Evolutionary conservation across 2,329 filamentous ascomycete genomes (phyloP).

Genomic region (Phaeosphaeria sp.): DNA sequence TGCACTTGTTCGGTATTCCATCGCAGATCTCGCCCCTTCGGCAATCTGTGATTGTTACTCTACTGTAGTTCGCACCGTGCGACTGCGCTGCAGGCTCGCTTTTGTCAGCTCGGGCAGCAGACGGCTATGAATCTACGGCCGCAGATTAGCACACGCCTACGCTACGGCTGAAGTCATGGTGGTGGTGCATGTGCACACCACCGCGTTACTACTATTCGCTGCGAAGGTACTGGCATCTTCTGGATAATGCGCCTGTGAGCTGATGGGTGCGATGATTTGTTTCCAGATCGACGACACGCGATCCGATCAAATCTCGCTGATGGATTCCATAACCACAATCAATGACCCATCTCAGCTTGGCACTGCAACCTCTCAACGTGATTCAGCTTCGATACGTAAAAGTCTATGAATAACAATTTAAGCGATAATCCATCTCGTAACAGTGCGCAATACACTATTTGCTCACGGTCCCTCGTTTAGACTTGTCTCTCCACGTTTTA

Average conservation of each 20-base stretch:
- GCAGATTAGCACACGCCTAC: background rate
- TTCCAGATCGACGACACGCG: background rate
- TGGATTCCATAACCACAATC: background rate
- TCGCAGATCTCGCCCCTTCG: constrained; percentile 14
- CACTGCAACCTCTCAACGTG: background rate
- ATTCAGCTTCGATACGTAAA: background rate
- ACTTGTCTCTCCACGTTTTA: background rate
- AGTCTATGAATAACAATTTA: background rate
- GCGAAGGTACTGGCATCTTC: background rate
- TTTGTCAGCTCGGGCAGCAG: background rate
- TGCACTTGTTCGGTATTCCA: constrained; percentile 1
- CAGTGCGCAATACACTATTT: background rate
- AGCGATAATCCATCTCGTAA: background rate
- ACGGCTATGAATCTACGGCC: background rate
- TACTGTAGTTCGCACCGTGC: background rate
- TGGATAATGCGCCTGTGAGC: constrained; percentile 1
- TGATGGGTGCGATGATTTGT: background rate
- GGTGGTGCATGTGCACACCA: background rate
- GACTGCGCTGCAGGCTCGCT: background rate
- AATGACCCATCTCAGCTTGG: background rate
- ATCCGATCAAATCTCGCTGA: background rate
- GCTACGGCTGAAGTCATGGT: background rate
- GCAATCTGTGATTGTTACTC: constrained; percentile 18
- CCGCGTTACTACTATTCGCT: background rate
- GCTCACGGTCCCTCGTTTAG: background rate